Percentiles rank a stretch among this genome's conserved stretches.
These are phyloP conservation scores for Aspergillus sojae DNA, from an alignment of 2,329 filamentous ascomycete species.

Conservation along the genomic window DNA sequence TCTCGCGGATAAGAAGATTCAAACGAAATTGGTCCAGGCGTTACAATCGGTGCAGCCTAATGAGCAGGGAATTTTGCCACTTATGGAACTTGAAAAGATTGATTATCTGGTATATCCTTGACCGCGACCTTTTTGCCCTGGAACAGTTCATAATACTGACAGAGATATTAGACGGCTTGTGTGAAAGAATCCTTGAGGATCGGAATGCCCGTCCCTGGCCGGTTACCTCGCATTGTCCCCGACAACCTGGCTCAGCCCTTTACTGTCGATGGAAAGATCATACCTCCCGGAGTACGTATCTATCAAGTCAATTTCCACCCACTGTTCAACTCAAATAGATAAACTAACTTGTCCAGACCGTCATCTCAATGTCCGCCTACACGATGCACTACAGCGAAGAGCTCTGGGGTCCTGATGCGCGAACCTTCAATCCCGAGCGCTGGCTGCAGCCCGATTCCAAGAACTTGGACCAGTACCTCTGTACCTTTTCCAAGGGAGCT, in stretches of 20 bases:
- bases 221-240: slow-evolving; percentile 15
- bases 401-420: slow-evolving; percentile 10
- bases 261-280: slow-evolving; percentile 8
- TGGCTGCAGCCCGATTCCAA: slow-evolving; percentile 6
- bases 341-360: neutral
- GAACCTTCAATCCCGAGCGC: slow-evolving; percentile 9
- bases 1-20: neutral
- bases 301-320: neutral
- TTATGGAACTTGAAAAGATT: slow-evolving; percentile 8
- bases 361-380: slow-evolving; percentile 10
- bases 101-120: slow-evolving; percentile 3
- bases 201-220: slow-evolving; percentile 10
- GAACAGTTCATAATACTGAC: neutral
- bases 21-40: neutral
- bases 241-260: neutral
- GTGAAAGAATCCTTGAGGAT: slow-evolving; percentile 16
- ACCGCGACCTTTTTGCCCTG: neutral
- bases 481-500: neutral
- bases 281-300: slow-evolving; percentile 9
- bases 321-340: neutral
- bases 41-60: neutral
- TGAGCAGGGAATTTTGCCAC: neutral
- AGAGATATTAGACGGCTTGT: neutral
- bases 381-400: slow-evolving; percentile 9
- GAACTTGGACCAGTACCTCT: neutral